These are phyloP conservation scores for Zoysia japonica DNA, from an alignment of 176 grass and related monocot genomes.

Conservation along the genomic window DNA sequence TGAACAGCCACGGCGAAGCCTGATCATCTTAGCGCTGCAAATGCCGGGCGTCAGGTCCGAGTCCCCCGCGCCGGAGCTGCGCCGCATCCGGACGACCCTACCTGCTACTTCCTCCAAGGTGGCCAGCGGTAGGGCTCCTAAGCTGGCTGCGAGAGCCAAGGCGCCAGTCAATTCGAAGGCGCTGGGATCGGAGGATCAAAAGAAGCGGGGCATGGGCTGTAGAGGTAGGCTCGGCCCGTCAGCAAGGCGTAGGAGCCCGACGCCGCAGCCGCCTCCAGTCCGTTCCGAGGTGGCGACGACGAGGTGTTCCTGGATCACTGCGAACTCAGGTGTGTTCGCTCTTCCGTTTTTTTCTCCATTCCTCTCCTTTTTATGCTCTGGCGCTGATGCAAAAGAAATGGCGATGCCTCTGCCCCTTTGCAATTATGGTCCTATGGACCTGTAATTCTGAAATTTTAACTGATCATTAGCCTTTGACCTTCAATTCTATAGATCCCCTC, in stretches of 20 bases:
- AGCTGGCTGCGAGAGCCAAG: background rate
- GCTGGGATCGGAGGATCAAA: slow-evolving; percentile 4
- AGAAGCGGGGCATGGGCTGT: background rate
- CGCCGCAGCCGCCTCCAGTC: too few species aligned
- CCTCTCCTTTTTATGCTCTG: background rate
- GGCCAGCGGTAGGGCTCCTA: background rate
- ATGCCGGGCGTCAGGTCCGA: slow-evolving; percentile 41
- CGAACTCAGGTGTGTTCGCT: slow-evolving; percentile 43
- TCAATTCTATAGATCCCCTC: slow-evolving; percentile 39
- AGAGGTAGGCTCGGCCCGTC: background rate
- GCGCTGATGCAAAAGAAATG: background rate
- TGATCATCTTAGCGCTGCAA: background rate
- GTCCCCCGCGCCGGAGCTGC: slow-evolving; percentile 31
- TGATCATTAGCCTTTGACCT: background rate
- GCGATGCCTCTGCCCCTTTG: too few species aligned
- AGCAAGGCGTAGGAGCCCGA: background rate
- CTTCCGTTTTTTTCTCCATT: background rate
- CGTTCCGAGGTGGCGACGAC: background rate
- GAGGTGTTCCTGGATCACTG: slow-evolving; percentile 65
- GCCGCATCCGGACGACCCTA: background rate
- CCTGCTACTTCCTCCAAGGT: background rate
- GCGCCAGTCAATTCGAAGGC: background rate
- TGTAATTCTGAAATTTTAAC: background rate
- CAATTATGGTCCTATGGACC: too few species aligned
- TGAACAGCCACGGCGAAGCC: background rate